Conservation (phyloP, 257 asterid species). For the Voacanga thouarsii region DNA sequence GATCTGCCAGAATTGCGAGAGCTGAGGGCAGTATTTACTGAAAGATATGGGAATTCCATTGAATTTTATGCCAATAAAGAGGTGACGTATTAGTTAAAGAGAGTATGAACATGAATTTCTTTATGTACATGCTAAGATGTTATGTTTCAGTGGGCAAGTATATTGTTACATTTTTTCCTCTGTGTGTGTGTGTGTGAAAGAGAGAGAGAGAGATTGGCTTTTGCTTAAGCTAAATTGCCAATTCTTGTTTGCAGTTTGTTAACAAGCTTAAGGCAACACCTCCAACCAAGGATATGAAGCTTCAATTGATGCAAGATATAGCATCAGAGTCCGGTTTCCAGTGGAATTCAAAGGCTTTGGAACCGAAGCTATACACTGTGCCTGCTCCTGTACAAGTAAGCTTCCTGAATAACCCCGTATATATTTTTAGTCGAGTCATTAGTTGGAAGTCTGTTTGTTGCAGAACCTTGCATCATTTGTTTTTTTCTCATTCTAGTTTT, state of each 20-base stretch:
- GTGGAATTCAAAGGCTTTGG: constrained; percentile 67
- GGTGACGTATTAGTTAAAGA: constrained; percentile 28
- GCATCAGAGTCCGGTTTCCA: constrained; percentile 59
- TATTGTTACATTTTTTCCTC: not conserved
- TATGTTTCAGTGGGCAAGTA: not conserved
- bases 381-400: constrained; percentile 41
- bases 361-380: constrained; percentile 47
- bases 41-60: constrained; percentile 55
- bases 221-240: not conserved
- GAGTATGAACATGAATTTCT: not conserved
- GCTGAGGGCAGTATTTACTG: constrained; percentile 59
- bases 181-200: not conserved
- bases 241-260: constrained; percentile 40
- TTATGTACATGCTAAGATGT: not conserved
- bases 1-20: constrained; percentile 87
- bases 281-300: constrained; percentile 57
- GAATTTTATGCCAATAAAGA: constrained; percentile 56
- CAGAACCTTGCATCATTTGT: not conserved
- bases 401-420: not conserved
- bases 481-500: not conserved
- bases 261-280: constrained; percentile 46
- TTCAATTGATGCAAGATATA: constrained; percentile 64
- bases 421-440: not conserved
- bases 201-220: no score
- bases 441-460: not conserved